Conservation (phyloP, 2,329 filamentous ascomycete genomes). For the Fusarium sp. region DNA sequence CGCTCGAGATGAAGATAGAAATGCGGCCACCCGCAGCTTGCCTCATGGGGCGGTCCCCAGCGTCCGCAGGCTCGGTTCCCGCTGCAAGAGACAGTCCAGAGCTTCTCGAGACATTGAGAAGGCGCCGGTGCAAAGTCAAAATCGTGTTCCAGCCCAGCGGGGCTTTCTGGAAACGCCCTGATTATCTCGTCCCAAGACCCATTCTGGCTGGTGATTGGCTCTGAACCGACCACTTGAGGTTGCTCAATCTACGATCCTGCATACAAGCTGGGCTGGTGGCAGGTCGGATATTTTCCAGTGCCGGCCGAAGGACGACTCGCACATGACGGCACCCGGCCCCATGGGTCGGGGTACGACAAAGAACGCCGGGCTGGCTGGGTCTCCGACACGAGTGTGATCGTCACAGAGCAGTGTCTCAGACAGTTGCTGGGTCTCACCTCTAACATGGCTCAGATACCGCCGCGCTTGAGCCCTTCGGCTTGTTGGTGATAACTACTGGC, state of each 20-base stretch:
- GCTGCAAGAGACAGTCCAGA: background rate
- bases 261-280: conserved; percentile 15
- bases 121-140: conserved; percentile 25
- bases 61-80: conserved; percentile 5
- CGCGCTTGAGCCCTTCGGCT: conserved; percentile 17
- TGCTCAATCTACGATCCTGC: conserved; percentile 34
- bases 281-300: conserved; percentile 35
- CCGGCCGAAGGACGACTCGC: conserved; percentile 12
- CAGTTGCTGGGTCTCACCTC: conserved; percentile 21
- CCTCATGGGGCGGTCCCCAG: conserved; percentile 2
- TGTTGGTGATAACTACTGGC: conserved; percentile 16
- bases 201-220: conserved; percentile 5
- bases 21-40: conserved; percentile 17
- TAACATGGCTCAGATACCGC: conserved; percentile 16
- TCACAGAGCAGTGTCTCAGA: conserved; percentile 34
- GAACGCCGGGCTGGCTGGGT: background rate
- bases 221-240: background rate
- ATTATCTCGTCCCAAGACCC: background rate
- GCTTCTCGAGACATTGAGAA: conserved; percentile 3
- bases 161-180: background rate
- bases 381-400: conserved; percentile 21
- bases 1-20: conserved; percentile 5
- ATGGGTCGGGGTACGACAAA: conserved; percentile 29
- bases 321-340: conserved; percentile 29
- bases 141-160: conserved; percentile 6